Evolutionary conservation across 768 basidiomycete genomes (phyloP).

Genomic region (Panus rudis): DNA sequence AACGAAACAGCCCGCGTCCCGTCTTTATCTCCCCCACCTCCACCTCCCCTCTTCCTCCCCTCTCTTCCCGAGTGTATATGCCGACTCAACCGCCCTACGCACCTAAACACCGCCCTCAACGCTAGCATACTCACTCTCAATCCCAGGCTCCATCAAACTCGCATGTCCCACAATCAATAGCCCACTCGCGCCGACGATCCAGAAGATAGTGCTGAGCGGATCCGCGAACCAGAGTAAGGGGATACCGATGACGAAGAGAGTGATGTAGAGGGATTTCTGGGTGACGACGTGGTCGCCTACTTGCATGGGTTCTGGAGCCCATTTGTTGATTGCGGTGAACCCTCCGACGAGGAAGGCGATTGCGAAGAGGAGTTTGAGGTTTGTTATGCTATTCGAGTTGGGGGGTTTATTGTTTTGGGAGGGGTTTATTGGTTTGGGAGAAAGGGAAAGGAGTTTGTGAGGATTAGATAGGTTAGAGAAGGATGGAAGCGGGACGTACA

Average conservation of each 20-base stretch:
- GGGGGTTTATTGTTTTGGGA: background rate
- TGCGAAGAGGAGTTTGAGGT: constrained; percentile 74
- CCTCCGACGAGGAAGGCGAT: constrained; percentile 87
- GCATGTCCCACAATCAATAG: constrained; percentile 86
- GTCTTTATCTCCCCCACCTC: background rate
- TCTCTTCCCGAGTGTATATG: background rate
- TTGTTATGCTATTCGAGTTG: constrained; percentile 55
- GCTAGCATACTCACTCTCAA: constrained; percentile 85
- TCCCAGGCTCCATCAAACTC: constrained; percentile 83
- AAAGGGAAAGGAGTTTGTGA: constrained; percentile 3
- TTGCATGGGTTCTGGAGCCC: constrained; percentile 80
- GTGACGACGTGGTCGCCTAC: constrained; percentile 77
- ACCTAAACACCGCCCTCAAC: constrained; percentile 64
- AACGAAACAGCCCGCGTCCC: background rate
- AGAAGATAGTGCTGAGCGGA: constrained; percentile 82
- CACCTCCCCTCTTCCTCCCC: background rate
- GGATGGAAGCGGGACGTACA: constrained; percentile 43
- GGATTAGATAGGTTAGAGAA: background rate
- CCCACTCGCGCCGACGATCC: constrained; percentile 84
- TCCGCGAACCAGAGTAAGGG: constrained; percentile 78
- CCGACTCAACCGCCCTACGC: background rate
- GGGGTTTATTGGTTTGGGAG: background rate
- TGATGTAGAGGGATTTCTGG: constrained; percentile 84
- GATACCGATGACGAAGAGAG: constrained; percentile 86
- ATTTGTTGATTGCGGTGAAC: constrained; percentile 83